These are phyloP conservation scores for Trametes cubensis DNA, from an alignment of 768 basidiomycete species.

Conservation along the genomic window DNA sequence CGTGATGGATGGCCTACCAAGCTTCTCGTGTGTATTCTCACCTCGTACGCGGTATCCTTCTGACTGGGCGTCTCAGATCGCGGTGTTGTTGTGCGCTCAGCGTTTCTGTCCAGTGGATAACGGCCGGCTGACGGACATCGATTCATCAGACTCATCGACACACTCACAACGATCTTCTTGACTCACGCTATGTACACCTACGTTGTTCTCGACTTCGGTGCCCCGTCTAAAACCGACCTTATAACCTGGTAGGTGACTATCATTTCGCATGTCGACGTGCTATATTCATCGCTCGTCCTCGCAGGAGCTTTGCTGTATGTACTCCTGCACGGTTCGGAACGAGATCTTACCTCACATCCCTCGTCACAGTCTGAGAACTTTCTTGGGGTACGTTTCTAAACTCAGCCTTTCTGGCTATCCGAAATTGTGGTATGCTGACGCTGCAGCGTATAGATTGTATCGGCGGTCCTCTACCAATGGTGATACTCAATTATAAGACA, in stretches of 20 bases:
- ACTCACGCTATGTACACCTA: conserved; percentile 3
- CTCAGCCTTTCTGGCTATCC: too few relatives aligned
- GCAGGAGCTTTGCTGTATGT: conserved; percentile 7
- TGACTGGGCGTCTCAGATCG: too few relatives aligned
- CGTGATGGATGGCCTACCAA: neutral
- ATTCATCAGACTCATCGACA: neutral
- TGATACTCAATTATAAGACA: neutral
- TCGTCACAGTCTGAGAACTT: neutral
- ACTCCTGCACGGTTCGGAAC: too few relatives aligned
- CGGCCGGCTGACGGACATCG: neutral
- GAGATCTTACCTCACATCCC: neutral
- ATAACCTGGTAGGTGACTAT: neutral
- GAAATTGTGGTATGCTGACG: neutral
- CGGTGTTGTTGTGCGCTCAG: too few relatives aligned
- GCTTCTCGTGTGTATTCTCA: neutral
- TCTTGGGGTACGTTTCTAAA: neutral
- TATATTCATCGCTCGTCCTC: neutral
- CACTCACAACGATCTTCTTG: conserved; percentile 1
- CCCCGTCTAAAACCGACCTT: neutral
- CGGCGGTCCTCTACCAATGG: conserved; percentile 1
- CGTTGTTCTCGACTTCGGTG: conserved; percentile 1
- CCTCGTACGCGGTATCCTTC: too few relatives aligned
- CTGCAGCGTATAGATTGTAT: neutral
- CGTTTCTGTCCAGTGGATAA: neutral
- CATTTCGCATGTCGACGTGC: too few relatives aligned